A percentile compares a stretch with the other conserved stretches of the same genome.
Evolutionary conservation across 768 basidiomycete species (phyloP).

Genomic region (Astraeus odoratus): DNA sequence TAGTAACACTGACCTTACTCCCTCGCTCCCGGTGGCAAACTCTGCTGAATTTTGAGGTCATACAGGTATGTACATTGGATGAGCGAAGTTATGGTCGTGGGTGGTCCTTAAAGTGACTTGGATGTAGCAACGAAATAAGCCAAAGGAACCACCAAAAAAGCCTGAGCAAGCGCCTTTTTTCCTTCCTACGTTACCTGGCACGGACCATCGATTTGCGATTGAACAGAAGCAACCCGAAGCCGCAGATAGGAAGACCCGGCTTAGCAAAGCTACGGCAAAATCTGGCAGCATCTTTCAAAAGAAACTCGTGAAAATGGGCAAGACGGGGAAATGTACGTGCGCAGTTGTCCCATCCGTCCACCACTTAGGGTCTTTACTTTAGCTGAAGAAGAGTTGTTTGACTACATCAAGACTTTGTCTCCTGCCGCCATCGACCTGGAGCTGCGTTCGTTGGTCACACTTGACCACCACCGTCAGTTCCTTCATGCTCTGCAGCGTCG

Average conservation of each 20-base stretch:
- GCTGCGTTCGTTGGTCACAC: conserved; percentile 66
- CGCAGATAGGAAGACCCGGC: conserved; percentile 38
- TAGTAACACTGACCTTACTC: conserved; percentile 89
- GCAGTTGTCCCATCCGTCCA: not conserved
- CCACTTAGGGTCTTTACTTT: conserved; percentile 2
- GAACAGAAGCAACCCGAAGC: conserved; percentile 32
- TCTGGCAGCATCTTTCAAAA: conserved; percentile 67
- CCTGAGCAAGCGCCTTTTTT: conserved; percentile 97
- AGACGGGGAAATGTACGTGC: conserved; percentile 63
- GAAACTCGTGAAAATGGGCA: conserved; percentile 49
- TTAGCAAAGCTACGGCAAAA: conserved; percentile 45
- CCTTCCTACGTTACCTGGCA: conserved; percentile 84
- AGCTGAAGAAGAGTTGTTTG: conserved; percentile 78
- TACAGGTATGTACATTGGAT: conserved; percentile 52
- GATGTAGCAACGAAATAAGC: conserved; percentile 85
- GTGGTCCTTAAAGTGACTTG: not conserved
- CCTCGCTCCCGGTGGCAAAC: conserved; percentile 96
- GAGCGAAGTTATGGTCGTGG: not conserved
- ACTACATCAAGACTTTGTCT: conserved; percentile 75
- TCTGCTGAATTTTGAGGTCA: conserved; percentile 90
- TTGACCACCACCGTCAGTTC: conserved; percentile 61
- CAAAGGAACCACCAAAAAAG: conserved; percentile 90
- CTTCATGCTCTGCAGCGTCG: conserved; percentile 67
- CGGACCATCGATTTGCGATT: conserved; percentile 75
- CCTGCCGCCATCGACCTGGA: conserved; percentile 91